Evolutionary conservation across 495 filamentous ascomycete genomes (phyloP).

Genomic region (Aspergillus nanangensis): DNA sequence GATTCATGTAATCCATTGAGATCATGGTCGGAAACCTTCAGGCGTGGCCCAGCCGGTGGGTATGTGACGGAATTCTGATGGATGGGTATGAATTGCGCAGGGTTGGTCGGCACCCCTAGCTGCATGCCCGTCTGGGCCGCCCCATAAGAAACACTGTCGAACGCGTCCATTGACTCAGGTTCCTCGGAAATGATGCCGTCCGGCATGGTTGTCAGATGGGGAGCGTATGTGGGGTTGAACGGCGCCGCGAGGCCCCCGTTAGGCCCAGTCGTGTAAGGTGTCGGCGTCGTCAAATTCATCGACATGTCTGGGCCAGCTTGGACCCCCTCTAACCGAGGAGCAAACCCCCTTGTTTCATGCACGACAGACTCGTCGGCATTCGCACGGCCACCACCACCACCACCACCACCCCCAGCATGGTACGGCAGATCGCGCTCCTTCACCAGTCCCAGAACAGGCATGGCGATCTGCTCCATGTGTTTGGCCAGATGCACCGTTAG

Average conservation of each 20-base stretch:
- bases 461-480: constrained; percentile 91
- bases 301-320: constrained; percentile 3
- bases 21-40: constrained; percentile 17
- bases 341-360: constrained; percentile 5
- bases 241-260: constrained; percentile 7
- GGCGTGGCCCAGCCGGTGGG: constrained; percentile 27
- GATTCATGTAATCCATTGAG: constrained; percentile 21
- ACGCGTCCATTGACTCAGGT: constrained; percentile 22
- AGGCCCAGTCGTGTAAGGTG: constrained; percentile 13
- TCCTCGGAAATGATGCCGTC: constrained; percentile 26
- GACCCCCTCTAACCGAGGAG: constrained; percentile 7
- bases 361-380: constrained; percentile 4
- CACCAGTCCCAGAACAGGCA: constrained; percentile 78
- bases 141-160: constrained; percentile 9
- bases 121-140: constrained; percentile 7
- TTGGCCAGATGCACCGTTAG: constrained; percentile 91
- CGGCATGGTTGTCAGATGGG: constrained; percentile 22
- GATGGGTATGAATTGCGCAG: constrained; percentile 13
- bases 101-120: constrained; percentile 8
- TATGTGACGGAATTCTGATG: constrained; percentile 36
- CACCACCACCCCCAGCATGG: constrained; percentile 8
- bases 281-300: constrained; percentile 10
- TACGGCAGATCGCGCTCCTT: constrained; percentile 26
- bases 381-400: constrained; percentile 7
- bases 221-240: constrained; percentile 10